These are phyloP conservation scores for Penicillium soppii DNA, from an alignment of 495 filamentous ascomycete species.

Conservation along the genomic window DNA sequence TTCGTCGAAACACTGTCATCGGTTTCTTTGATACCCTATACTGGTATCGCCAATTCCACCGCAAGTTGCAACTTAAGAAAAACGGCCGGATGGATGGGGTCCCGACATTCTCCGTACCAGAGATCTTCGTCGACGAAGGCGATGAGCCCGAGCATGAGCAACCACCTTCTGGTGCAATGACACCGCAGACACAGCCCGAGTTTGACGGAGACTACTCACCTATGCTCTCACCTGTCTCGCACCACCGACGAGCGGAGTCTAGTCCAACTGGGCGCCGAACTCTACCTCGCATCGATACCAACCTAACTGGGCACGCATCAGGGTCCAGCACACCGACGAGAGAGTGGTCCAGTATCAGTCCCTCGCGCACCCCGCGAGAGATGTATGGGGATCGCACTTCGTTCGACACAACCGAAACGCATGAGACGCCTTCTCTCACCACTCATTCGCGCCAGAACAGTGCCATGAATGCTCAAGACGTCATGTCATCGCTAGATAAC, in stretches of 20 bases:
- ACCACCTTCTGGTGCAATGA: slow-evolving; percentile 19
- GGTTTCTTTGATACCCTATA: slow-evolving; percentile 97
- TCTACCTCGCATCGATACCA: slow-evolving; percentile 45
- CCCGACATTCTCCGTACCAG: slow-evolving; percentile 81
- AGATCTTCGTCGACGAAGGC: slow-evolving; percentile 80
- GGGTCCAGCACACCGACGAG: slow-evolving; percentile 34
- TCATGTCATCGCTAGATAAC: slow-evolving; percentile 77
- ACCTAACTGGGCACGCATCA: slow-evolving; percentile 27
- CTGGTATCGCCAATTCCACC: slow-evolving; percentile 81
- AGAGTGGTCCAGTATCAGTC: slow-evolving; percentile 47
- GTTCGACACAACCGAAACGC: slow-evolving; percentile 26
- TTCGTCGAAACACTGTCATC: slow-evolving; percentile 81
- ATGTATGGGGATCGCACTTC: slow-evolving; percentile 28
- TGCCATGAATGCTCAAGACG: slow-evolving; percentile 71
- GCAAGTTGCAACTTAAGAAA: slow-evolving; percentile 62
- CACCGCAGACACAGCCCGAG: slow-evolving; percentile 21
- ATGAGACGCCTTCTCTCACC: slow-evolving; percentile 9
- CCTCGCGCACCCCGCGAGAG: slow-evolving; percentile 40
- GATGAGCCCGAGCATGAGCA: slow-evolving; percentile 29
- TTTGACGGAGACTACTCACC: slow-evolving; percentile 18
- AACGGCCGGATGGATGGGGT: slow-evolving; percentile 71
- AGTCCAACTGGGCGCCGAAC: slow-evolving; percentile 24
- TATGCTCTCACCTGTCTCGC: slow-evolving; percentile 41
- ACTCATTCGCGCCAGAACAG: slow-evolving; percentile 53
- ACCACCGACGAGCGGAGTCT: slow-evolving; percentile 25